These are phyloP conservation scores for Tulasnella sp. DNA, from an alignment of 768 basidiomycete genomes.

Conservation along the genomic window DNA sequence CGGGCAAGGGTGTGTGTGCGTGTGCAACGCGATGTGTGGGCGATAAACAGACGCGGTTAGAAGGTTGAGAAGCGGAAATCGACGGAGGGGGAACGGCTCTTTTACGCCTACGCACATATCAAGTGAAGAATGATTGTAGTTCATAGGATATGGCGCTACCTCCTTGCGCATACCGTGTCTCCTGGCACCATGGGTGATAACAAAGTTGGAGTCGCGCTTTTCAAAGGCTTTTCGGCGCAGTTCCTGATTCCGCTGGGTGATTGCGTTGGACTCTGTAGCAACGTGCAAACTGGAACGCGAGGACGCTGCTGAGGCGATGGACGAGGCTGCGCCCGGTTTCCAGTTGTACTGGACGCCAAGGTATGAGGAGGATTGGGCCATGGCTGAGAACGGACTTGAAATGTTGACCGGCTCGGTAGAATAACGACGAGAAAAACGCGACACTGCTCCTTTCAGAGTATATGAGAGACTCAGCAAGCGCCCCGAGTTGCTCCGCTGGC, in stretches of 20 bases:
- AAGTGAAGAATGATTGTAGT: slow-evolving; percentile 7
- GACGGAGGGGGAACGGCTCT: neutral
- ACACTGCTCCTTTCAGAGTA: neutral
- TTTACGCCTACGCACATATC: slow-evolving; percentile 10
- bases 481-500: neutral
- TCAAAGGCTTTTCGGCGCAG: slow-evolving; percentile 10
- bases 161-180: neutral
- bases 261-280: slow-evolving; percentile 3
- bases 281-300: slow-evolving; percentile 6
- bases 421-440: neutral
- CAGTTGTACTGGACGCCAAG: slow-evolving; percentile 7
- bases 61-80: neutral
- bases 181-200: slow-evolving; percentile 1
- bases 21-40: neutral
- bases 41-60: neutral
- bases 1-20: neutral
- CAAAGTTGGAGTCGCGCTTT: slow-evolving; percentile 8
- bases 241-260: neutral
- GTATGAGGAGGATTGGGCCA: slow-evolving; percentile 2
- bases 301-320: slow-evolving; percentile 1
- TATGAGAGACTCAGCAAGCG: neutral
- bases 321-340: neutral
- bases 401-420: neutral
- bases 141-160: slow-evolving; percentile 20
- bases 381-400: neutral